Conservation (phyloP, 2,329 filamentous ascomycete genomes). For the Nemania serpens region DNA sequence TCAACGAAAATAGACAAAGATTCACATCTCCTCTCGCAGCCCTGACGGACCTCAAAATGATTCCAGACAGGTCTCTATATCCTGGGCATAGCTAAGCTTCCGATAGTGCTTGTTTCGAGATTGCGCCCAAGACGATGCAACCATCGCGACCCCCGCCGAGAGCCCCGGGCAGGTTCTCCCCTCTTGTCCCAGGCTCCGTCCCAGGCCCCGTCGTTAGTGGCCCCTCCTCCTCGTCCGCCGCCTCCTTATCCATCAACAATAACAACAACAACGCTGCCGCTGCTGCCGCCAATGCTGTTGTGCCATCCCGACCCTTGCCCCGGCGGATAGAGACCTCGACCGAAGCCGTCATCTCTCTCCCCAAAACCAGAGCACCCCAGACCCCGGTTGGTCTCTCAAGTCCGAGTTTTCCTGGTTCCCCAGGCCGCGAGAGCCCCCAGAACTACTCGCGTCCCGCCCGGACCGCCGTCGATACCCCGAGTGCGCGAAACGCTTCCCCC, state of each 20-base stretch:
- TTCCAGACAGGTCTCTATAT: no score
- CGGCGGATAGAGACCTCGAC: slow-evolving; percentile 52
- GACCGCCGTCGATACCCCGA: slow-evolving; percentile 40
- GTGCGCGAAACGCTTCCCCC: slow-evolving; percentile 49
- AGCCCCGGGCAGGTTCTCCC: slow-evolving; percentile 57
- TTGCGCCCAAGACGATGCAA: slow-evolving; percentile 34
- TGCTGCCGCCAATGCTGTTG: slow-evolving; percentile 35
- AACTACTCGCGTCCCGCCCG: slow-evolving; percentile 64
- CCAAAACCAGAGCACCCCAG: slow-evolving; percentile 51
- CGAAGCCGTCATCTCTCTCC: slow-evolving; percentile 53
- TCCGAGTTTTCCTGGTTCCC: slow-evolving; percentile 55
- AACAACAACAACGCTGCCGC: slow-evolving; percentile 33
- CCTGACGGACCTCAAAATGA: no score
- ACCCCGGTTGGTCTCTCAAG: slow-evolving; percentile 47
- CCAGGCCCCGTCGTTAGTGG: background rate
- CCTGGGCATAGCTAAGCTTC: no score
- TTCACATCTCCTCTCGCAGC: no score
- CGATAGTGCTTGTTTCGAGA: background rate
- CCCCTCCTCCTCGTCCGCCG: no score
- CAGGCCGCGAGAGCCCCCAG: slow-evolving; percentile 53
- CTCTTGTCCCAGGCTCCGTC: slow-evolving; percentile 41
- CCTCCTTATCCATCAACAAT: background rate
- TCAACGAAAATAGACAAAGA: no score
- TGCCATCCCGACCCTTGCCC: slow-evolving; percentile 44
- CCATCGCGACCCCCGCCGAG: slow-evolving; percentile 40